Evolutionary conservation across 768 basidiomycete genomes (phyloP).

Genomic region (Rhodotorula kratochvilovae): DNA sequence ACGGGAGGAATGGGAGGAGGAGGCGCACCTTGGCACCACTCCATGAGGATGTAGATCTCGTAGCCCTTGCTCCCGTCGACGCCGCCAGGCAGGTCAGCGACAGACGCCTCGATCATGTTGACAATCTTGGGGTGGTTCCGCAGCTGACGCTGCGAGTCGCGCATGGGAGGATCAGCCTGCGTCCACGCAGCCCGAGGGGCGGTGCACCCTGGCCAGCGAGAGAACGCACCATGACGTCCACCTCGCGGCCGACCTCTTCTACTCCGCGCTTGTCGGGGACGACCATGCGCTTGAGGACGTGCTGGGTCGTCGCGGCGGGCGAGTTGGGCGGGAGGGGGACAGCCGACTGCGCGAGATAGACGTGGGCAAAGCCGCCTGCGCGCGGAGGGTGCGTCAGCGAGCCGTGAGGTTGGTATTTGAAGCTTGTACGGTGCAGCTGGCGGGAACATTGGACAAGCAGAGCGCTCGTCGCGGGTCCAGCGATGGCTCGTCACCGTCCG

Average conservation of each 20-base stretch:
- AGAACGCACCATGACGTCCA: conserved; percentile 85
- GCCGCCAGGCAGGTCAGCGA: conserved; percentile 75
- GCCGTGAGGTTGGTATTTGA: too few species aligned
- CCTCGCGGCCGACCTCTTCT: conserved; percentile 91
- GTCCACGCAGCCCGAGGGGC: too few species aligned
- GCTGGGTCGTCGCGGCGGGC: conserved; percentile 75
- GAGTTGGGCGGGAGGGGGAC: conserved; percentile 58
- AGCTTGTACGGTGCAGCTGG: too few species aligned
- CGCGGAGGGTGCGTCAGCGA: background rate
- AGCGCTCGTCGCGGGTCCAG: too few species aligned
- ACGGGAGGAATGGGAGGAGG: background rate
- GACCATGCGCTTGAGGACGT: conserved; percentile 95
- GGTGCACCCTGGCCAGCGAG: background rate
- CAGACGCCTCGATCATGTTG: conserved; percentile 90
- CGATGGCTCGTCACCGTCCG: background rate
- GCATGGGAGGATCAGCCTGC: background rate
- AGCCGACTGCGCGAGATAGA: conserved; percentile 86
- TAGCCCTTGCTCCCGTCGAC: conserved; percentile 52
- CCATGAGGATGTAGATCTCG: conserved; percentile 99
- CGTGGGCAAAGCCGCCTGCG: conserved; percentile 95
- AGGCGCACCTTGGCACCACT: conserved; percentile 77
- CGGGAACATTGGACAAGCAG: background rate
- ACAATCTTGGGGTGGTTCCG: conserved; percentile 93
- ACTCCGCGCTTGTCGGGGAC: conserved; percentile 85
- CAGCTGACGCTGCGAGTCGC: conserved; percentile 53